phyloP scores from a whole-genome alignment of 176 grass and related monocot genomes.

The Cenchrus americanus region DNA sequence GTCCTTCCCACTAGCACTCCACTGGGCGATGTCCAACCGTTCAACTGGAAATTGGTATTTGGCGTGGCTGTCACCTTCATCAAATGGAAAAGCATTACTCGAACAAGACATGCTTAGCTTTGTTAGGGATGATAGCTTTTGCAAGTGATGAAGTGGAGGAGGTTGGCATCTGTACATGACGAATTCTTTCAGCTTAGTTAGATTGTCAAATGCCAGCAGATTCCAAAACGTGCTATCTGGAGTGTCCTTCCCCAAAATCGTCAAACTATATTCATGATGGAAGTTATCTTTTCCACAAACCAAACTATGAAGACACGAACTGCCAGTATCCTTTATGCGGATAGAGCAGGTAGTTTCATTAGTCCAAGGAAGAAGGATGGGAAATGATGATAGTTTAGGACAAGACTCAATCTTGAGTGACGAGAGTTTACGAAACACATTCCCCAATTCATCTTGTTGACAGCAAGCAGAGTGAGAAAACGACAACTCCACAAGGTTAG shows the following conservation, averaged over 20 bases:
- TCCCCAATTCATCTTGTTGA: too few species aligned
- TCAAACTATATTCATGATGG: background rate
- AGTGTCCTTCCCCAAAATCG: background rate
- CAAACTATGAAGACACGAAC: accelerated
- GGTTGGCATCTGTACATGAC: background rate
- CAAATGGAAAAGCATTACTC: accelerated
- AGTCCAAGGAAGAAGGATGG: background rate
- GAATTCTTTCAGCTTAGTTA: background rate
- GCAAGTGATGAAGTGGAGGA: background rate
- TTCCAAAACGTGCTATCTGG: background rate
- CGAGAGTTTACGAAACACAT: too few species aligned
- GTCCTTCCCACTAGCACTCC: background rate
- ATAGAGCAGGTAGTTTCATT: background rate
- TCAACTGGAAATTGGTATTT: background rate
- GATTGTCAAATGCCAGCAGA: background rate
- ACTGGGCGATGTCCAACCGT: accelerated
- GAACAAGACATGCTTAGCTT: accelerated
- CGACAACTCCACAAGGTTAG: background rate
- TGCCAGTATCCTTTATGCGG: background rate
- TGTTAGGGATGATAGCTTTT: background rate
- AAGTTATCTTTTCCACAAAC: background rate
- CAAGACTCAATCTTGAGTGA: accelerated
- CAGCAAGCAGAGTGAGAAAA: too few species aligned
- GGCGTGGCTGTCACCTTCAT: too few species aligned
- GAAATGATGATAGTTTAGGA: background rate